Evolutionary conservation across 345 rosid species (phyloP).

Genomic region (Rubroshorea leprosula): DNA sequence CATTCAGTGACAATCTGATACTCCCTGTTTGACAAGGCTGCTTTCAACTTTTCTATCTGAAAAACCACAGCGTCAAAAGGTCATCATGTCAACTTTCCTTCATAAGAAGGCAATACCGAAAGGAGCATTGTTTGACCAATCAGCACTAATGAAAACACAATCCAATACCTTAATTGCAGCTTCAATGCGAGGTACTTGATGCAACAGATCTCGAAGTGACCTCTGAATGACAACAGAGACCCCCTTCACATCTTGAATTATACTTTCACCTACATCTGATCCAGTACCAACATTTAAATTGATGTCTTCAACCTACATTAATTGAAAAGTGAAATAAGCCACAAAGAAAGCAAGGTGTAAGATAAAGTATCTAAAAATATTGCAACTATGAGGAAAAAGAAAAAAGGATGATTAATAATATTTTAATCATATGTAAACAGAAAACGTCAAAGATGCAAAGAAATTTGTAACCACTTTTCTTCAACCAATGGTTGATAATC

Average conservation of each 20-base stretch:
- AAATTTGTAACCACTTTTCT: not conserved
- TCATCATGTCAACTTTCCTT: constrained; percentile 4
- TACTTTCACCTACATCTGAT: constrained; percentile 77
- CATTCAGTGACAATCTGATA: constrained; percentile 91
- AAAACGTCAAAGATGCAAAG: not conserved
- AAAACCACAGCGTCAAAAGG: constrained; percentile 23
- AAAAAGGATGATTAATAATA: too few species aligned
- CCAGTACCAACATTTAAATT: constrained; percentile 88
- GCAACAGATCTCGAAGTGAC: constrained; percentile 86
- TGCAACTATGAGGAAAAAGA: too few species aligned
- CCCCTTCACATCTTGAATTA: constrained; percentile 86
- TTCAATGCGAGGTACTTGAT: constrained; percentile 74
- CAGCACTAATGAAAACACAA: constrained; percentile 15
- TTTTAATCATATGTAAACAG: too few species aligned
- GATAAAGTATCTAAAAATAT: too few species aligned
- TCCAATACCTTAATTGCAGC: constrained; percentile 57
- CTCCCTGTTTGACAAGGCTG: constrained; percentile 71
- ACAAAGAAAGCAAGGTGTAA: not conserved
- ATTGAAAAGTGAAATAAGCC: not conserved
- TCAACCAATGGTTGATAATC: constrained; percentile 7
- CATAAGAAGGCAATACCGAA: constrained; percentile 1
- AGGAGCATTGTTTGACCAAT: constrained; percentile 1
- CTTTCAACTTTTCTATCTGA: constrained; percentile 83
- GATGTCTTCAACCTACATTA: constrained; percentile 74
- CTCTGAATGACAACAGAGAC: constrained; percentile 72